A percentile compares a stretch with the other conserved stretches of the same genome.
These are phyloP conservation scores for Carex kokanica DNA, from an alignment of 176 grass and related monocot species.

Conservation along the genomic window DNA sequence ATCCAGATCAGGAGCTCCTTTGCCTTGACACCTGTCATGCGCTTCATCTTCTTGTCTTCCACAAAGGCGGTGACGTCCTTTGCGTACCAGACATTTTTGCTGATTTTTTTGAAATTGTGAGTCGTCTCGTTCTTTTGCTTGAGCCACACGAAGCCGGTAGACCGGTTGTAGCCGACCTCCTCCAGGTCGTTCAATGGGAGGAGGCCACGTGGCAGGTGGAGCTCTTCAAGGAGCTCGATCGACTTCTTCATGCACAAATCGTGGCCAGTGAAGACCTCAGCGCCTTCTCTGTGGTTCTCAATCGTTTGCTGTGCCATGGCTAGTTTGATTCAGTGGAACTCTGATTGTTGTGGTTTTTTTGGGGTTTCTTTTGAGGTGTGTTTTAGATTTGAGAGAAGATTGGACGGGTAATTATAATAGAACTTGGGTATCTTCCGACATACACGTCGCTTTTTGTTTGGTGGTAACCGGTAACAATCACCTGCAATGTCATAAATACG, in stretches of 20 bases:
- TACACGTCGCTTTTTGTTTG: too few relatives aligned
- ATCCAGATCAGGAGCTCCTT: conserved; percentile 93
- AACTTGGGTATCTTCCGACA: too few relatives aligned
- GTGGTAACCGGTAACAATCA: neutral
- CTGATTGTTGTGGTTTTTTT: neutral
- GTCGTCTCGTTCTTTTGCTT: conserved; percentile 78
- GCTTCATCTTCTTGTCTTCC: conserved; percentile 80
- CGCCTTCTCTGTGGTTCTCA: conserved; percentile 20
- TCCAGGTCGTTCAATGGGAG: conserved; percentile 71
- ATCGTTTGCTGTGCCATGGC: conserved; percentile 22
- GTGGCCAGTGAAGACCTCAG: conserved; percentile 70
- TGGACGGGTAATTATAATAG: neutral
- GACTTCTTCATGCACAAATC: conserved; percentile 72
- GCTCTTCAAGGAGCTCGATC: conserved; percentile 65
- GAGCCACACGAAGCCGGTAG: conserved; percentile 88
- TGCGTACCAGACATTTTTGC: conserved; percentile 57
- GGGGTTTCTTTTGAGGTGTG: neutral
- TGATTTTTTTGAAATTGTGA: conserved; percentile 64
- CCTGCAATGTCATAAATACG: neutral
- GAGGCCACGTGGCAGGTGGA: conserved; percentile 72
- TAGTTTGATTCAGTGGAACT: neutral
- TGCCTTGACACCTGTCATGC: conserved; percentile 84
- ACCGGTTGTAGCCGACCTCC: conserved; percentile 71
- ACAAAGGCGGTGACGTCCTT: conserved; percentile 73
- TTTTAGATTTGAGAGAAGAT: neutral